Base-by-base conservation (phyloP, 345 rosid species). In the Eutrema heterophyllum region DNA sequence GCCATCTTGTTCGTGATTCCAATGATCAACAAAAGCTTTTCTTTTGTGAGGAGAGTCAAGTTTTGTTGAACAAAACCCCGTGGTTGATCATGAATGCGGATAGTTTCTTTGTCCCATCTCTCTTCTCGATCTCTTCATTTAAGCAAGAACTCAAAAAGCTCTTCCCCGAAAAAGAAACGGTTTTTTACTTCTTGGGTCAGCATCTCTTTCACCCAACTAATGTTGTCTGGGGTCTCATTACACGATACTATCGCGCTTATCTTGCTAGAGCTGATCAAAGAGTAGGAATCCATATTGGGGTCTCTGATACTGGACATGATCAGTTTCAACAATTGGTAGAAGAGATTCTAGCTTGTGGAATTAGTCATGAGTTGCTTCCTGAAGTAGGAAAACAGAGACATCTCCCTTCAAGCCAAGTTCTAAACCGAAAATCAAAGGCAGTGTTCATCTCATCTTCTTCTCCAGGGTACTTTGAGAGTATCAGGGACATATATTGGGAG, bases 171-270 rank as follows among this genome's bases (percentile, higher is more conserved):
- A 70, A 73, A 60, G 85, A 68, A 51, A 79, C 72, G 2, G 67
- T 74, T 16, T 82, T 82, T 50, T 72, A 77, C 52, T 82, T 80
- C 72, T 57, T 80, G 64, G 70, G 80, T 52, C 76, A 51, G 77
- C 65, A 80, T 52, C 77, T 80, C 46, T 77, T 80, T 21, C 81
- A 67, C 69, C 85, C 83, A 16, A 61, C 81, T n/a, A 73, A 77
- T 60, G 75, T 61, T 50, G 85, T 67, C 1, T 80, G 83, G 85
- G 78, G 81, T 62, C 75, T 80, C 16, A 66, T 80, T 13, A 73
- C 80, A 15, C 56, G 81, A 5, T 80, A 58, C 63, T 67, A 82
- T 27, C 3, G 5, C 0, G 24, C 72, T 35, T 70, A 81, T 63
- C 67, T 81, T 27, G 73, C 82, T 41, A 70, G 40, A 36, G 82